Evolutionary conservation across 2,329 filamentous ascomycete genomes (phyloP).

Genomic region (Orbilia oligospora): DNA sequence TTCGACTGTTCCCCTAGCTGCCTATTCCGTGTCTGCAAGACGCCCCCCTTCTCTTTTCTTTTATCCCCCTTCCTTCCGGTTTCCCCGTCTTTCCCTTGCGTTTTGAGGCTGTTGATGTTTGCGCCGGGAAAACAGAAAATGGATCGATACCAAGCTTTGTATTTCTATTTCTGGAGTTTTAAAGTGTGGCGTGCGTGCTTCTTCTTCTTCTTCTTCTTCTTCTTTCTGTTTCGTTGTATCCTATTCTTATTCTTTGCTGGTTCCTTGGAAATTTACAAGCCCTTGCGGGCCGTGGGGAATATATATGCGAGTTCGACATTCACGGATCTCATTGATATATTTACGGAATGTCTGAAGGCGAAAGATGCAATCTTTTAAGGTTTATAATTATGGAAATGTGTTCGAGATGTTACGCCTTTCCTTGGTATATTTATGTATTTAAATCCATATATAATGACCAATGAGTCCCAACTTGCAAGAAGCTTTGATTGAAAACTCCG

Average conservation of each 20-base stretch:
- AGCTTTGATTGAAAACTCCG: not conserved
- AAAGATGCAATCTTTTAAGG: constrained; percentile 8
- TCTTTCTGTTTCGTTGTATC: constrained; percentile 17
- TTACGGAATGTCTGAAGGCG: not conserved
- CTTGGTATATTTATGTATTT: constrained; percentile 13
- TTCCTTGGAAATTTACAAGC: constrained; percentile 5
- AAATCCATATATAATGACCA: constrained; percentile 5
- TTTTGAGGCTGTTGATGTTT: constrained; percentile 41
- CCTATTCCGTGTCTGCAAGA: constrained; percentile 15
- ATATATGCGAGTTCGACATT: constrained; percentile 6
- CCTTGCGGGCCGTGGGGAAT: not conserved
- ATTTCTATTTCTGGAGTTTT: constrained; percentile 48
- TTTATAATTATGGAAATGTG: constrained; percentile 24
- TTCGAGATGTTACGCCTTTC: constrained; percentile 11
- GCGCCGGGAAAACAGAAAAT: constrained; percentile 29
- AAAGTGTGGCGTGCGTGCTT: constrained; percentile 16
- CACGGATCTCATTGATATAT: not conserved
- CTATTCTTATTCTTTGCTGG: constrained; percentile 11
- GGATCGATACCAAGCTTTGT: constrained; percentile 51
- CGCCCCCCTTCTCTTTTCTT: not conserved
- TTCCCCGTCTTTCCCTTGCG: constrained; percentile 23
- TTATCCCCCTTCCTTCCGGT: not conserved
- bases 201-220: constrained; percentile 24
- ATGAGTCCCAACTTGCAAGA: constrained; percentile 6
- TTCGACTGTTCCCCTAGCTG: not conserved